Base-by-base conservation (phyloP, 2,329 filamentous ascomycete genomes). In the Chrysosporium queenslandicum region DNA sequence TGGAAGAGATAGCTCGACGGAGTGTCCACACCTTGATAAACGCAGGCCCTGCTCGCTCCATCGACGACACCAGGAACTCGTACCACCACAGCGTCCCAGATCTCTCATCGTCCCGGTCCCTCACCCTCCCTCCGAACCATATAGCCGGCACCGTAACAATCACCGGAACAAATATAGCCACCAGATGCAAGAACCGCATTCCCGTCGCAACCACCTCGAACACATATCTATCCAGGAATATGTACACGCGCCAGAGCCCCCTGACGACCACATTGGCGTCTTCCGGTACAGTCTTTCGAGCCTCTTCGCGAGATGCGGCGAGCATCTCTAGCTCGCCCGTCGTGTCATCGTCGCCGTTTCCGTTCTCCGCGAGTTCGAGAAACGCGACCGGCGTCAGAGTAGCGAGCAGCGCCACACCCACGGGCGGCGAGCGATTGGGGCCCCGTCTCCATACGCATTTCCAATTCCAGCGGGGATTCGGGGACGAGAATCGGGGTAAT, bases 21-120 rank as follows among this genome's bases (percentile, higher is more conserved):
- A 49, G 34, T 27, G 16, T 36, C 21, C 56, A 29, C 70, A 87
- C 86, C 79, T 98, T 98, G 72, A 98, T 98, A 64, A 98, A 98
- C 0, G 92, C 89, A 41, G 92, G 90, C 0, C 92, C 92, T 16
- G 91, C 88, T 64, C 83, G 78, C 70, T 98, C 91, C 92, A 98
- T 97, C 25, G 85, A 78, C 53, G 76, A 78, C 8, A 97, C 89
- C 36, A 98, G 70, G 63, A 95, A 92, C 2, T 75, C 75, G 71
- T 96, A 98, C 92, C 92, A 98, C 88, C 87, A 95, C 2, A 97
- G 64, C 0, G 90, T 90, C 0, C 92, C 91, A 4, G 73, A 77
- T 56, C 87, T 78, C 71, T 95, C 87, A 58, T 87, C 81, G 60
- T 88, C 83, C 53, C 77, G 78, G 30, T 81, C 73, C 1, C 77